phyloP scores from a whole-genome alignment of 805 yeast species.

The Cyberlindnera mycetangii region DNA sequence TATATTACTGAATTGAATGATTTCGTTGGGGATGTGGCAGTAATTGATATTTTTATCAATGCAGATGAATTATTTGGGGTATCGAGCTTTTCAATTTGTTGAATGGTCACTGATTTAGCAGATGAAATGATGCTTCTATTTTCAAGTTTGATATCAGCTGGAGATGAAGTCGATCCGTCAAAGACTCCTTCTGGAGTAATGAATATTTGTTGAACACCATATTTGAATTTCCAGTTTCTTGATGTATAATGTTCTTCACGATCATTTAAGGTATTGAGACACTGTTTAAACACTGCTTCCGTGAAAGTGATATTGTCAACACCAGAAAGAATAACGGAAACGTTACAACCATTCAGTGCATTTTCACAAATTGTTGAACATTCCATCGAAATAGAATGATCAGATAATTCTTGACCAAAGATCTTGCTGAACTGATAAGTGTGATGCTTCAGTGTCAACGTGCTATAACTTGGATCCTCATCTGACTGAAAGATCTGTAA shows the following conservation, averaged over 20 bases:
- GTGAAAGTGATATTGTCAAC: conserved; percentile 5
- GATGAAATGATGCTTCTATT: conserved; percentile 12
- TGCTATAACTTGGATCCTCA: conserved; percentile 6
- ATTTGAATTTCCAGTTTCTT: conserved; percentile 17
- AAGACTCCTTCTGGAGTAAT: conserved; percentile 16
- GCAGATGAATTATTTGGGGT: conserved; percentile 11
- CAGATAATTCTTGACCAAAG: conserved; percentile 1
- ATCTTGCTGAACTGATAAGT: conserved; percentile 11
- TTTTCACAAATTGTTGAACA: conserved; percentile 9
- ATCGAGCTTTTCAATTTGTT: not conserved
- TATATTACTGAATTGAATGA: conserved; percentile 14
- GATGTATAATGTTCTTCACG: conserved; percentile 10
- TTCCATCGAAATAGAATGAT: conserved; percentile 7
- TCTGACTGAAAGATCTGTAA: not conserved
- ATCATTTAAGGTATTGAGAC: conserved; percentile 1
- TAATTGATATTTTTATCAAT: conserved; percentile 12
- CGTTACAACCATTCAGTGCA: conserved; percentile 17
- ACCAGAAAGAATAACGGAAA: conserved; percentile 12
- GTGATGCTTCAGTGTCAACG: not conserved
- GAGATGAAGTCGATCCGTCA: conserved; percentile 5
- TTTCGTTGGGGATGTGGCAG: conserved; percentile 7
- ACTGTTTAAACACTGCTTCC: not conserved
- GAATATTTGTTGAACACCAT: conserved; percentile 10
- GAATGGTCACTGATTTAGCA: not conserved
- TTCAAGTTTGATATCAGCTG: conserved; percentile 15